These are phyloP conservation scores for Nakazawaea ernobii DNA, from an alignment of 805 yeast species.

Conservation along the genomic window DNA sequence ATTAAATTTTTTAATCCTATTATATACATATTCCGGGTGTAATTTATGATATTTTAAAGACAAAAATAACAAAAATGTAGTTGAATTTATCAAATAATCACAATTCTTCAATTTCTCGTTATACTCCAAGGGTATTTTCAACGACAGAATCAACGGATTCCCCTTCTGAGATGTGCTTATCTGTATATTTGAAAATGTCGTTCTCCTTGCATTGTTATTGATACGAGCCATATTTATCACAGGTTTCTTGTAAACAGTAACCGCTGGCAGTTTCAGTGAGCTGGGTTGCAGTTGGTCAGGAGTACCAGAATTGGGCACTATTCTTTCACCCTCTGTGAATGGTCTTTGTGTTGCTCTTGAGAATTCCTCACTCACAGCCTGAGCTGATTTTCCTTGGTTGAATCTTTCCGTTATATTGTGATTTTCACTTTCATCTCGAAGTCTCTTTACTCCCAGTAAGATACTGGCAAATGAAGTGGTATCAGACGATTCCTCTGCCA, in stretches of 20 bases:
- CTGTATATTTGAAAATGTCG: slow-evolving; percentile 32
- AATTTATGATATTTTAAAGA: slow-evolving; percentile 70
- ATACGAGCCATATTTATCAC: not conserved
- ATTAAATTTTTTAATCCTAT: slow-evolving; percentile 37
- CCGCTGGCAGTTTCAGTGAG: not conserved
- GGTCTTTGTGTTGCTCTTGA: slow-evolving; percentile 6
- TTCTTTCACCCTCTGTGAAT: slow-evolving; percentile 9
- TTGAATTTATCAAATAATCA: slow-evolving; percentile 60
- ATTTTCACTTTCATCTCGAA: slow-evolving; percentile 37
- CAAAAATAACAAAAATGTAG: slow-evolving; percentile 53
- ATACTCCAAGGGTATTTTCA: slow-evolving; percentile 51
- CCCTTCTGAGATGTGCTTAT: slow-evolving; percentile 67
- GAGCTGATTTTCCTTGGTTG: slow-evolving; percentile 13
- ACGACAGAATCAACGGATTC: slow-evolving; percentile 56
- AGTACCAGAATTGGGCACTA: not conserved
- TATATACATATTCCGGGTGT: slow-evolving; percentile 68
- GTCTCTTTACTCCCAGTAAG: slow-evolving; percentile 59
- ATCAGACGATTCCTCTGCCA: slow-evolving; percentile 25
- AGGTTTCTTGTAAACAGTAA: slow-evolving; percentile 7
- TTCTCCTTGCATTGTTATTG: slow-evolving; percentile 10
- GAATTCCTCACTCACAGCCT: slow-evolving; percentile 3
- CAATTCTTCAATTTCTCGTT: slow-evolving; percentile 42
- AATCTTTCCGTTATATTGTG: slow-evolving; percentile 9
- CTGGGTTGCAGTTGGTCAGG: too few relatives aligned
- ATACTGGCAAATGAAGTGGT: slow-evolving; percentile 67